phyloP scores from a whole-genome alignment of 2,329 filamentous ascomycete genomes.

The Pestalotiopsis sp. region DNA sequence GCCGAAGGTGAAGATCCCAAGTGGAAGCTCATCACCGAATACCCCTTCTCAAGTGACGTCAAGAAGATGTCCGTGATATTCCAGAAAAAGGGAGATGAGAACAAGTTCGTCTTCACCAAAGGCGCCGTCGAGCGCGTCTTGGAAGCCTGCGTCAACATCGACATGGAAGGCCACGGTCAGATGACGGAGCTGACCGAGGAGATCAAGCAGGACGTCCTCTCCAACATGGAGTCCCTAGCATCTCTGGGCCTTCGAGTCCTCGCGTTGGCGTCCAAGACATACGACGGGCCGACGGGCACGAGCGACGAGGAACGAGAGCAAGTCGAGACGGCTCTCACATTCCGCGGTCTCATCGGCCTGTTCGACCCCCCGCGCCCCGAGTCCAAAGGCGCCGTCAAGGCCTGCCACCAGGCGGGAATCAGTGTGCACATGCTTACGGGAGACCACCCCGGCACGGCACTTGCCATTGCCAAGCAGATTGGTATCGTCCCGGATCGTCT shows the following conservation, averaged over 20 bases:
- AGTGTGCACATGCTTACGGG: slow-evolving; percentile 64
- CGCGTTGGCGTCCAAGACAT: slow-evolving; percentile 58
- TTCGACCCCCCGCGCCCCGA: slow-evolving; percentile 63
- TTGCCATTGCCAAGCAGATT: slow-evolving; percentile 59
- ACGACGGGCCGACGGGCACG: slow-evolving; percentile 26
- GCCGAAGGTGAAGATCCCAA: slow-evolving; percentile 46
- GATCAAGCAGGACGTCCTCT: slow-evolving; percentile 53
- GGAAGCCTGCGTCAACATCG: slow-evolving; percentile 53
- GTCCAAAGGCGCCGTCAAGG: slow-evolving; percentile 54
- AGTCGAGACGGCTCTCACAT: slow-evolving; percentile 6
- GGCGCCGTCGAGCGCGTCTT: slow-evolving; percentile 71
- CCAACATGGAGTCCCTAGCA: slow-evolving; percentile 65
- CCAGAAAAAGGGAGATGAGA: slow-evolving; percentile 37
- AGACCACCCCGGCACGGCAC: slow-evolving; percentile 59
- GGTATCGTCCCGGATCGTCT: slow-evolving; percentile 47
- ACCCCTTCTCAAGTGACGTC: slow-evolving; percentile 72
- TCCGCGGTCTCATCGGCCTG: slow-evolving; percentile 7
- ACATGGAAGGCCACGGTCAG: slow-evolving; percentile 33
- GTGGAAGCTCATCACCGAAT: slow-evolving; percentile 64
- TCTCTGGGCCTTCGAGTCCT: slow-evolving; percentile 65
- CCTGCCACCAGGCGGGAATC: slow-evolving; percentile 58
- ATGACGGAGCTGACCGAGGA: slow-evolving; percentile 45
- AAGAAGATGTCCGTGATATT: slow-evolving; percentile 77
- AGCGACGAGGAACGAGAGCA: slow-evolving; percentile 8
- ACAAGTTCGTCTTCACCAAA: slow-evolving; percentile 52